Base-by-base conservation (phyloP, 2,329 filamentous ascomycete species). In the Alternaria hordeiaustralica region DNA sequence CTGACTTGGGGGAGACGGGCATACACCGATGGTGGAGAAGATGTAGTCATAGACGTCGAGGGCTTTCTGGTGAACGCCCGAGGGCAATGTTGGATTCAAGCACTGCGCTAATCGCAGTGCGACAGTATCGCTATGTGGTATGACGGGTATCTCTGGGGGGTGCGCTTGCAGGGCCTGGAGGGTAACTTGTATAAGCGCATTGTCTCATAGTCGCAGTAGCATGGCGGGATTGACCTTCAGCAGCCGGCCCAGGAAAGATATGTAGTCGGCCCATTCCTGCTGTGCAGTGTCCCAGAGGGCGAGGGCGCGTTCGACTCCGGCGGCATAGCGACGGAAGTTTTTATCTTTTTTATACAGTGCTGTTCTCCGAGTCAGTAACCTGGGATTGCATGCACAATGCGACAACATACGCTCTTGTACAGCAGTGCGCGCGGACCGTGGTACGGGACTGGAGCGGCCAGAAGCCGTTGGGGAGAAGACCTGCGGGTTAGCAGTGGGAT, bases 211-310 rank as follows among this genome's bases (percentile, higher is more conserved):
- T 45, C 47, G 61, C 50, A 44, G 64, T 61, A 49, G 44, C 43
- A 59, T 57, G 66, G 67, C 63, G 59, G 50, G 66, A 68, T 76
- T 71, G 79, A 94, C 93, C 88, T 97, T 98, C 66, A 97, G 85
- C 53, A 99, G 85, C 66, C 93, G 89, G 77, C 92, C 96, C 60
- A 99, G 84, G 79, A 98, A 99, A 18, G 95, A 97, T 75, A 99
- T 99, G 78, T 99, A 99, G 82, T 99, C 96, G 53, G 96, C 96
- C 96, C 96, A 99, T 88, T 99, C 96, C 82, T 98, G 94, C 71
- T 97, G 86, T 28, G 93, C 90, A 15, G 93, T 94, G 78, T 99
- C 96, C 83, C 97, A 99, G 33, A 97, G 86, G 49, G 92, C 88
- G 66, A 99, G 86, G 33, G 94, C 92, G 79, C 94, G 89, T 76